Evolutionary conservation across 2,329 filamentous ascomycete genomes (phyloP).

Genomic region (Dothideomycetes sp.): DNA sequence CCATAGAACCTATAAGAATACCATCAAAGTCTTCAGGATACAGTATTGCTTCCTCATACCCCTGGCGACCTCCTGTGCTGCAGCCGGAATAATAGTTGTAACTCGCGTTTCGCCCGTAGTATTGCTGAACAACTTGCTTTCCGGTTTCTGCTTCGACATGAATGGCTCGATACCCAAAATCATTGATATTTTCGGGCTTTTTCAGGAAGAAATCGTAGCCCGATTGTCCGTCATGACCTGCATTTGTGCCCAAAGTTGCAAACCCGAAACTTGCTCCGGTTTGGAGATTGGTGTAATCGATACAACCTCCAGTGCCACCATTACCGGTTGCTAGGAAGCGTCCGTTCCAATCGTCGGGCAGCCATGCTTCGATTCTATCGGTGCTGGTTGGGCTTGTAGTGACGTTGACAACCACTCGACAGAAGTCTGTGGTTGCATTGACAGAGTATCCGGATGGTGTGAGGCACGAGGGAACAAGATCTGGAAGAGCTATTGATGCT

Average conservation of each 20-base stretch:
- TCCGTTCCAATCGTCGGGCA: constrained; percentile 25
- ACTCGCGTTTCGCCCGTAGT: too few species aligned
- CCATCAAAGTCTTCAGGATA: constrained; percentile 47
- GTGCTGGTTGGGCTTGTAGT: neutral
- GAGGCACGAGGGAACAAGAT: too few species aligned
- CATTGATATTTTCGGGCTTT: constrained; percentile 24
- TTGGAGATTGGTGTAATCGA: constrained; percentile 24
- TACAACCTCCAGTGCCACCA: constrained; percentile 26
- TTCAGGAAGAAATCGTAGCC: constrained; percentile 21
- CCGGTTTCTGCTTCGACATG: constrained; percentile 24
- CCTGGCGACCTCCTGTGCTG: constrained; percentile 43
- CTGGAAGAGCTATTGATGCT: too few species aligned
- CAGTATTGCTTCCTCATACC: constrained; percentile 39
- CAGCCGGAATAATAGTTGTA: constrained; percentile 26
- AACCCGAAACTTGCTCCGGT: constrained; percentile 25
- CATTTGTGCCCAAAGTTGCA: constrained; percentile 26
- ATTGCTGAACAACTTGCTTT: constrained; percentile 26
- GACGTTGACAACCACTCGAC: neutral
- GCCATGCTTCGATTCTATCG: constrained; percentile 32
- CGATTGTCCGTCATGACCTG: constrained; percentile 20
- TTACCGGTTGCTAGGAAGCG: constrained; percentile 27
- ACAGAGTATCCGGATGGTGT: too few species aligned
- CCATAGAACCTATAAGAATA: constrained; percentile 40
- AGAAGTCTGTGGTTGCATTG: too few species aligned
- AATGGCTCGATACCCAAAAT: constrained; percentile 26